Evolutionary conservation across 2,329 filamentous ascomycete species (phyloP).

Genomic region (Aspergillus neoniger): DNA sequence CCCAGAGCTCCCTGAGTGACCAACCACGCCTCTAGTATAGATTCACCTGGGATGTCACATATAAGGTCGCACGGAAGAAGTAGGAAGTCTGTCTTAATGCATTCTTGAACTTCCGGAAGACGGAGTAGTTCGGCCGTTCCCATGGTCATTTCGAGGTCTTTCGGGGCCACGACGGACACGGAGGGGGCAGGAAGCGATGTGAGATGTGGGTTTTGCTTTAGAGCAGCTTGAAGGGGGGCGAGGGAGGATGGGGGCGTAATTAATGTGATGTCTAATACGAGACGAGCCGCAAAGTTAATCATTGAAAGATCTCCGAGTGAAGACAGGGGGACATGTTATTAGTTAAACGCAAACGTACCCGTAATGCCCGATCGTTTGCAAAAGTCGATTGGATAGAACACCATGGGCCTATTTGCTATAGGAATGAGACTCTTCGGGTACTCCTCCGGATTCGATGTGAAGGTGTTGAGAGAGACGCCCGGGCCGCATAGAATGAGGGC

Average conservation of each 20-base stretch:
- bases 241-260: constrained; percentile 50
- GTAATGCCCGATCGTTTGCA: constrained; percentile 53
- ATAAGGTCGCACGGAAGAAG: constrained; percentile 91
- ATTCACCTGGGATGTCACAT: constrained; percentile 82
- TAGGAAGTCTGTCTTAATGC: constrained; percentile 82
- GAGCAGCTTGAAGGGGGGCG: constrained; percentile 48
- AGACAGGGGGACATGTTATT: neutral
- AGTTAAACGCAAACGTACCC: constrained; percentile 31
- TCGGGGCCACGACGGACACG: constrained; percentile 74
- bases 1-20: constrained; percentile 72
- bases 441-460: constrained; percentile 52
- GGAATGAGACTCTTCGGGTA: constrained; percentile 52
- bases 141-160: constrained; percentile 75
- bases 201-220: constrained; percentile 53
- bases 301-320: too few relatives aligned
- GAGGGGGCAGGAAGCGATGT: constrained; percentile 52
- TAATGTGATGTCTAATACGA: constrained; percentile 46
- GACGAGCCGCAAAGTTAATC: neutral
- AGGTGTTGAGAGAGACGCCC: constrained; percentile 52
- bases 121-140: constrained; percentile 88
- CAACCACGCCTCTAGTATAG: constrained; percentile 90
- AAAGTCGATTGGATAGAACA: constrained; percentile 53
- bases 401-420: constrained; percentile 53
- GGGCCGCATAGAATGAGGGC: constrained; percentile 52
- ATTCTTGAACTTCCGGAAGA: constrained; percentile 75